Base-by-base conservation (phyloP, 148 eudicot species). In the Nyssa sinensis region DNA sequence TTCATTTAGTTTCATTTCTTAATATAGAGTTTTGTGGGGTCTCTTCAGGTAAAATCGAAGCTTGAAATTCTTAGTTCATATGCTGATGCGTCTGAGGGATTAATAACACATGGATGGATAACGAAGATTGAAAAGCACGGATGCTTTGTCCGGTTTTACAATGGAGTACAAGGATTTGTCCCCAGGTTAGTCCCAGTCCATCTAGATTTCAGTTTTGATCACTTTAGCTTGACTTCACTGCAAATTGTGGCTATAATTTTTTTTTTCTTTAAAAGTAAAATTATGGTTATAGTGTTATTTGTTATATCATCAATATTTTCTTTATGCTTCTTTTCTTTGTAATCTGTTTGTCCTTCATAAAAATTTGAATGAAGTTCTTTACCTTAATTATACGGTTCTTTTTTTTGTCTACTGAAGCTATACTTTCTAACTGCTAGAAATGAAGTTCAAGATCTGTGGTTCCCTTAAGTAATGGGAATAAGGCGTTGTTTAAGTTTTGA, bases 21-120 rank as follows among this genome's bases (percentile, higher is more conserved):
- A 8, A 39, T 60, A 6, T 13, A 17, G 23, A 27, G 66, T 70
- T 34, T 29, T 39, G 44, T 64, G 70, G 69, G 69, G 37, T 60
- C 33, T 62, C 80, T 66, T 77, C 87, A 94, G 97, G 85, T 94
- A 57, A 94, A 91, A 75, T 94, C 98, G 47, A 94, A 95, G 87
- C 98, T 90, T 62, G 70, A 74, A 23, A 84, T 91, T 81, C 79
- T 95, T 71, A 83, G 93, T 75, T 89, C 97, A 32, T 89, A 88
- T 81, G 79, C 94, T 79, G 99, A 93, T 80, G 99, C 97, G 28
- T 83, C 82, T 72, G 97, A 89, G 44, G 94, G 97, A 25, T 80
- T 95, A 77, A 51, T 86, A 70, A 93, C 98, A 32, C 98, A 95
- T 88, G 97, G 99, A 49, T 95, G 99, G 99, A 95, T 95, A 67